These are phyloP conservation scores for Clonostachys sp. DNA, from an alignment of 2,329 filamentous ascomycete species.

Conservation along the genomic window DNA sequence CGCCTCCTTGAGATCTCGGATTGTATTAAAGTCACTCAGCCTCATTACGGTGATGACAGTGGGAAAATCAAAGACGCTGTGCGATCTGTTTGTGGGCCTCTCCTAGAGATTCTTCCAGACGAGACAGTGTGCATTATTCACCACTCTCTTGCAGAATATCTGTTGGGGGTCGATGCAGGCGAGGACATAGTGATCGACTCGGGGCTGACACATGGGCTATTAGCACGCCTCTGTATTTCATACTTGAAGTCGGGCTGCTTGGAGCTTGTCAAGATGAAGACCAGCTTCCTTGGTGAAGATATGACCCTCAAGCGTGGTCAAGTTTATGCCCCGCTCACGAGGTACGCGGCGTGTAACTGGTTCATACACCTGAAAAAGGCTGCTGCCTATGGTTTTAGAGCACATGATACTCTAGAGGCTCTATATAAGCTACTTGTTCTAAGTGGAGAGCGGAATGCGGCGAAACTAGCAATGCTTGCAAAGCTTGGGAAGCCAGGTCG, in stretches of 20 bases:
- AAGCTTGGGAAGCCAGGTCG: too few relatives aligned
- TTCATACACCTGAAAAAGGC: neutral
- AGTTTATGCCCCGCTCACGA: neutral
- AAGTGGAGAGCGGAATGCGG: too few relatives aligned
- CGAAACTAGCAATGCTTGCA: too few relatives aligned
- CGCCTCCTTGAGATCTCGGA: conserved; percentile 34
- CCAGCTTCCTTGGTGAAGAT: too few relatives aligned
- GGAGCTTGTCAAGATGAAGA: neutral
- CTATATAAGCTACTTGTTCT: too few relatives aligned
- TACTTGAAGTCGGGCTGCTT: neutral
- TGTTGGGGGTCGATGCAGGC: conserved; percentile 7
- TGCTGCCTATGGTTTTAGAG: neutral
- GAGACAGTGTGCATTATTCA: conserved; percentile 38
- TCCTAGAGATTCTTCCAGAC: conserved; percentile 37
- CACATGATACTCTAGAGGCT: too few relatives aligned
- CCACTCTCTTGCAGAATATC: conserved; percentile 43
- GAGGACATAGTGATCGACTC: neutral
- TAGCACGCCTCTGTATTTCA: neutral
- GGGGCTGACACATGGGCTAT: neutral
- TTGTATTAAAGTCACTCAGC: conserved; percentile 11
- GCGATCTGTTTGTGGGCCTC: conserved; percentile 29
- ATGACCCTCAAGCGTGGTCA: neutral
- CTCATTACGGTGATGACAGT: conserved; percentile 4
- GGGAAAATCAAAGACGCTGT: conserved; percentile 28
- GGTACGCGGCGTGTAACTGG: neutral